Evolutionary conservation across 169 alveolate genomes (phyloP), one percentile per base, ranked within the genome.

Genomic region (Amoebophrya sp.): DNA sequence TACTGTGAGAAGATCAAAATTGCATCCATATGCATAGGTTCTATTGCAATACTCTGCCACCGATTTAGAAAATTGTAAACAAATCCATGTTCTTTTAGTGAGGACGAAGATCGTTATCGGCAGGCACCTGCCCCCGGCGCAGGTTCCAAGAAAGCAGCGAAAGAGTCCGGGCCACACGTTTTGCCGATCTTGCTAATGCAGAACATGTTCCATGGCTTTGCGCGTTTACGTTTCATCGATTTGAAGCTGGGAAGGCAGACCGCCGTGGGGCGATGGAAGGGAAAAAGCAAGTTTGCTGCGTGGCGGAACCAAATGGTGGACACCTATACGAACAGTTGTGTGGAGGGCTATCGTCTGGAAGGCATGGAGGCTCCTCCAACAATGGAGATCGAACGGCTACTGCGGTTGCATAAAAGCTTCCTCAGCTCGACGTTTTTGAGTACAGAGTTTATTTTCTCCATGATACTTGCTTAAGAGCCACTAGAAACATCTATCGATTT

Each of bases 301-400:
- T 65, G 83, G 83, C 83, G 83, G 38, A 65, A 65, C 83, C 83
- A 65, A 36, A 65, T 65, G 83, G 83, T 65, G 83, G 83, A 65
- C 83, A 36, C 83, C 39, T 36, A 65, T 36, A 65, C 83, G 3
- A 65, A 65, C 26, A 26, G 38, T 29, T 29, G 38, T 29, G 26
- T 65, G 33, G 83, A 65, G 83, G 83, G 83, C 83, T 65, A 65
- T 36, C 83, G 83, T 36, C 12, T 65, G 83, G 83, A 65, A 36
- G 83, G 83, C 83, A 65, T 65, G 36, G 83, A 65, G 26, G 10
- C 2, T 6, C 33, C 2, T 29, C 83, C 83, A 36, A 6, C 2
- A 36, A 0, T 0, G 83, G 36, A 26, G 83, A 36, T 65, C 36
- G 83, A 65, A 36, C 33, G 1, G 2, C 33, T 65, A 6, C 33